Conservation (phyloP, 1,284 basidiomycete species). For the Ceratobasidium sp. region DNA sequence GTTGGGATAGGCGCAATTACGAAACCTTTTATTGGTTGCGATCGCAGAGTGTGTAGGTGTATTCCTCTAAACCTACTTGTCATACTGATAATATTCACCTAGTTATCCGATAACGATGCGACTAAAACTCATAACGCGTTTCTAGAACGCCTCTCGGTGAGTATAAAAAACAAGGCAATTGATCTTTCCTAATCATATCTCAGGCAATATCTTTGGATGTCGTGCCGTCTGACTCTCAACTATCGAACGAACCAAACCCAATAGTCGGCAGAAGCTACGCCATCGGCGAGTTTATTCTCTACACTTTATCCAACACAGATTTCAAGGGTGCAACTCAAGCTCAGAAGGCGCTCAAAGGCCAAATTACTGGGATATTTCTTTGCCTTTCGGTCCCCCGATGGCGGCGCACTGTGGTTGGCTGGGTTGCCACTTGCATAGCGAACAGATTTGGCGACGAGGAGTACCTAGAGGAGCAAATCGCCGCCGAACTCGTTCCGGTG, state of each 20-base stretch:
- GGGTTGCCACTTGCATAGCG: not conserved
- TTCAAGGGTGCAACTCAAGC: not conserved
- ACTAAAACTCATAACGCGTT: not conserved
- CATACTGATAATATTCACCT: not conserved
- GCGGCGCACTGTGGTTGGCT: slow-evolving; percentile 7
- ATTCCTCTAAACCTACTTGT: no score
- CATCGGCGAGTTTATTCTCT: slow-evolving; percentile 5
- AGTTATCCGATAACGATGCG: slow-evolving; percentile 1
- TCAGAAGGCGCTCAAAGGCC: not conserved
- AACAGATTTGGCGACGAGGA: slow-evolving; percentile 7
- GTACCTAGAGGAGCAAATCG: slow-evolving; percentile 16
- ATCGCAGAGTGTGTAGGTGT: slow-evolving; percentile 27
- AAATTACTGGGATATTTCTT: not conserved
- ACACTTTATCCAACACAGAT: not conserved
- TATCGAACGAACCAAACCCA: not conserved
- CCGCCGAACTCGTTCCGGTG: slow-evolving; percentile 14
- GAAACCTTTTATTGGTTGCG: slow-evolving; percentile 5
- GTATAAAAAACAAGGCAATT: not conserved
- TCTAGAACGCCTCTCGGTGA: not conserved
- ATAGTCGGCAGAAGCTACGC: not conserved
- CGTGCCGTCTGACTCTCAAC: not conserved
- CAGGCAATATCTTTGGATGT: slow-evolving; percentile 12
- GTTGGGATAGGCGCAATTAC: not conserved
- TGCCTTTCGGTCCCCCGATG: slow-evolving; percentile 7
- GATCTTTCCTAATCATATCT: not conserved